Base-by-base conservation (phyloP, 257 asterid genomes). In the Rubia yunnanensis region DNA sequence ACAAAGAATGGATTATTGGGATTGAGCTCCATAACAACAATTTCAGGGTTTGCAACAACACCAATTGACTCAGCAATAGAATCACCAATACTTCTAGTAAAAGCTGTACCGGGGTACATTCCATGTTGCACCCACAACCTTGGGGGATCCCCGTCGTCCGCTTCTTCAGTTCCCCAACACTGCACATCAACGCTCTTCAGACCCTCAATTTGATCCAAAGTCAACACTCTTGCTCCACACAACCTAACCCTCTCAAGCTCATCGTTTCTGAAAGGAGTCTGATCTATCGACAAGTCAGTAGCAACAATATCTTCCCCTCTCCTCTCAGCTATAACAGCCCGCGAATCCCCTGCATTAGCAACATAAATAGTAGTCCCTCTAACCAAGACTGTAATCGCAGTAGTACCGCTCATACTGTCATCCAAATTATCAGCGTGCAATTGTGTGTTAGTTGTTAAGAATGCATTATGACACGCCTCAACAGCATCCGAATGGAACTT, bases 361-460 rank as follows among this genome's bases (percentile, higher is more conserved):
- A 89, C 87, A 82, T 84, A 92, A 57, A 92, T 75, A 2, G 79
- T 87, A 67, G 72, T 84, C 61, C 97, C 98, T 15, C 95, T 78
- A 50, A 92, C 96, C 69, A 89, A 72, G 58, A 92, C 68, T 7
- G 98, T 89, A 30, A 89, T 79, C 27, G 98, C 96, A 63, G 98
- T 92, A 65, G 98, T 92, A 56, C 98, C 98, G 35, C 98, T 92
- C 98, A 92, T 92, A 87, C 95, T 84, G 82, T 92, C 98, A 79
- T 92, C 98, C 77, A 92, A 30, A 56, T 31, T 69, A 78, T 89
- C 96, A 59, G 72, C 85, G 55, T 87, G 96, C 79, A 92, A 73
- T 67, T 92, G 95, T 3, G 89, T 69, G 79, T 92, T 92, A 52
- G 98, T 92, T 36, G 73, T 66, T 85, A 89, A 75, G 78, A 84